Percentiles rank a stretch among this genome's conserved stretches.
These are phyloP conservation scores for Anthostomella pinea DNA, from an alignment of 2,329 filamentous ascomycete genomes.

Conservation along the genomic window DNA sequence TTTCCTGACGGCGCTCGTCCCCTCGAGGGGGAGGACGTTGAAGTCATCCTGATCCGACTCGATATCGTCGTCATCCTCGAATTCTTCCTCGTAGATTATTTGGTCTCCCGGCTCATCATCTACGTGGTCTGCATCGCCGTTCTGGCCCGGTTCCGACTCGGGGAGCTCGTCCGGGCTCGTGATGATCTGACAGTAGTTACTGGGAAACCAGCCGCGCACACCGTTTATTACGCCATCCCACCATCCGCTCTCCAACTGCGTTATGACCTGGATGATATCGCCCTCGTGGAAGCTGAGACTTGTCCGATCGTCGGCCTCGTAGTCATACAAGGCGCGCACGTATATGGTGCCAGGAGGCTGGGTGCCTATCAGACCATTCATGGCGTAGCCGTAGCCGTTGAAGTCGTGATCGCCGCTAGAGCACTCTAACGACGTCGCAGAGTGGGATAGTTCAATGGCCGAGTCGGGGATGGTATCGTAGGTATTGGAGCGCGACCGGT, in stretches of 20 bases:
- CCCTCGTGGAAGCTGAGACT: conserved; percentile 96
- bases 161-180: conserved; percentile 70
- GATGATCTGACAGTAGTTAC: conserved; percentile 94
- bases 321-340: conserved; percentile 94
- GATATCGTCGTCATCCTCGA: conserved; percentile 67
- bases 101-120: conserved; percentile 64
- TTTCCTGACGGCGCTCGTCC: conserved; percentile 48
- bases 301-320: conserved; percentile 94
- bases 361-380: conserved; percentile 61
- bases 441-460: conserved; percentile 30
- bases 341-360: conserved; percentile 72
- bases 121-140: conserved; percentile 50
- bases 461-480: conserved; percentile 29
- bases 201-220: conserved; percentile 96
- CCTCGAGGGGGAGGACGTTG: conserved; percentile 66
- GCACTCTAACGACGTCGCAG: conserved; percentile 32
- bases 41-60: conserved; percentile 60
- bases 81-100: conserved; percentile 63
- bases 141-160: conserved; percentile 57
- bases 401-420: conserved; percentile 33
- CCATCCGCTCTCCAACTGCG: conserved; percentile 96
- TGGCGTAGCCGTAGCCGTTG: conserved; percentile 35
- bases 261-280: conserved; percentile 97
- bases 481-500: conserved; percentile 29
- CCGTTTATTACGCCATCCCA: conserved; percentile 99